Conservation (phyloP, 1,284 basidiomycete genomes). For the Cystobasidium sp. region DNA sequence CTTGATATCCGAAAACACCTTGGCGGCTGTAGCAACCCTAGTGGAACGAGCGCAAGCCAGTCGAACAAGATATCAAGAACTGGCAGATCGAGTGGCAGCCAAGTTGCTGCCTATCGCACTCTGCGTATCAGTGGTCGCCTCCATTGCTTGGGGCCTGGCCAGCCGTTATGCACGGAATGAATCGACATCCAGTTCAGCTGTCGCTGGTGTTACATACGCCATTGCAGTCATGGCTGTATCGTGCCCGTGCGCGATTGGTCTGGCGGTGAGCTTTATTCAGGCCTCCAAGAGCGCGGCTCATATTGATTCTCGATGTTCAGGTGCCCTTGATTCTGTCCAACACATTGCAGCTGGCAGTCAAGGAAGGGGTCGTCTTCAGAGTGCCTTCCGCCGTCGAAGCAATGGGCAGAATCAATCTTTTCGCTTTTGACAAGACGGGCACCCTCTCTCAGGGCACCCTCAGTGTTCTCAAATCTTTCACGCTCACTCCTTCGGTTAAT, state of each 20-base stretch:
- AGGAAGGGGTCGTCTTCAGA: conserved; percentile 25
- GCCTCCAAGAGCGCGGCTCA: no score
- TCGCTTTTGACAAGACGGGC: conserved; percentile 63
- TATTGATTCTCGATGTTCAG: no score
- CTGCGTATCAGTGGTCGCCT: conserved; percentile 55
- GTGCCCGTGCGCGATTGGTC: conserved; percentile 60
- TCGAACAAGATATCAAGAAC: conserved; percentile 58
- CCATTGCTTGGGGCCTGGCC: conserved; percentile 59
- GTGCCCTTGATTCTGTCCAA: no score
- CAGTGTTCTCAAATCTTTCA: neutral
- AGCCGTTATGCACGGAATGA: conserved; percentile 45
- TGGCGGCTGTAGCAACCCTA: conserved; percentile 59
- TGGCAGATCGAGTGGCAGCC: conserved; percentile 56
- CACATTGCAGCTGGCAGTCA: no score
- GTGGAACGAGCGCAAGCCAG: conserved; percentile 58
- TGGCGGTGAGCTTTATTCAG: conserved; percentile 49
- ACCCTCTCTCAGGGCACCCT: conserved; percentile 52
- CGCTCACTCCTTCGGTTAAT: neutral
- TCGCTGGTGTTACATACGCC: conserved; percentile 58
- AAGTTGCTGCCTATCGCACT: conserved; percentile 58
- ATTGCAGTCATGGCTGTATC: conserved; percentile 61
- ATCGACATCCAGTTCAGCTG: conserved; percentile 53
- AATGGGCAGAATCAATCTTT: conserved; percentile 52
- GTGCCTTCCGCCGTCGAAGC: conserved; percentile 56
- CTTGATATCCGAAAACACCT: conserved; percentile 60